A percentile compares a stretch with the other conserved stretches of the same genome.
Conservation (phyloP, 495 filamentous ascomycete genomes). For the Trichoderma gamsii region DNA sequence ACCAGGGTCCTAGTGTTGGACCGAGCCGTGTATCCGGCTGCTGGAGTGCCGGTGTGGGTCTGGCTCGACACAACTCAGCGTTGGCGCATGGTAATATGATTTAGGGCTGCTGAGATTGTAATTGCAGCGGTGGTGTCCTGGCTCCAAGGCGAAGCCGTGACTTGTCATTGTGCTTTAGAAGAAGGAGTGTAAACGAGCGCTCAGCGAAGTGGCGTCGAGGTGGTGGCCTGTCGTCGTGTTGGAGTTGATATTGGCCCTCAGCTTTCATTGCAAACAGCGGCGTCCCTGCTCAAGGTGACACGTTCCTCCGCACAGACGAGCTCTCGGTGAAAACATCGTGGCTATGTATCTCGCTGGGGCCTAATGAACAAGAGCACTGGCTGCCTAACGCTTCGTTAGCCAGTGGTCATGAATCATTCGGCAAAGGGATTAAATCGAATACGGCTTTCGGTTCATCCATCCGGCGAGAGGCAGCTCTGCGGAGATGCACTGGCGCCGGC, state of each 20-base stretch:
- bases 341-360: no score
- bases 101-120: not conserved
- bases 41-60: slow-evolving; percentile 9
- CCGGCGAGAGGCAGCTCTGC: slow-evolving; percentile 4
- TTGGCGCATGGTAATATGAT: not conserved
- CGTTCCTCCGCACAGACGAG: no score
- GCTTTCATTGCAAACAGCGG: no score
- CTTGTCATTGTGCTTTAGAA: no score
- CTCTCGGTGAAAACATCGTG: no score
- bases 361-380: not conserved
- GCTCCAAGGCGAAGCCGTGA: no score
- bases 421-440: not conserved
- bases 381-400: not conserved
- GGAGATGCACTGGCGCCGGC: slow-evolving; percentile 1
- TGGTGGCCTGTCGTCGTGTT: no score
- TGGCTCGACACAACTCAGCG: not conserved
- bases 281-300: no score
- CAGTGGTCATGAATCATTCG: not conserved
- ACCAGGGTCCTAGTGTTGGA: slow-evolving; percentile 10
- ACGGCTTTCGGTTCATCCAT: not conserved
- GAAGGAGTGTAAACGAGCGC: no score
- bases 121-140: not conserved
- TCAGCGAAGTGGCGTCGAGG: no score
- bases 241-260: no score
- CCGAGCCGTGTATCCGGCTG: slow-evolving; percentile 10